These are phyloP conservation scores for Trypanosoma cruzi DNA, from an alignment of 208 protist species.

Conservation along the genomic window DNA sequence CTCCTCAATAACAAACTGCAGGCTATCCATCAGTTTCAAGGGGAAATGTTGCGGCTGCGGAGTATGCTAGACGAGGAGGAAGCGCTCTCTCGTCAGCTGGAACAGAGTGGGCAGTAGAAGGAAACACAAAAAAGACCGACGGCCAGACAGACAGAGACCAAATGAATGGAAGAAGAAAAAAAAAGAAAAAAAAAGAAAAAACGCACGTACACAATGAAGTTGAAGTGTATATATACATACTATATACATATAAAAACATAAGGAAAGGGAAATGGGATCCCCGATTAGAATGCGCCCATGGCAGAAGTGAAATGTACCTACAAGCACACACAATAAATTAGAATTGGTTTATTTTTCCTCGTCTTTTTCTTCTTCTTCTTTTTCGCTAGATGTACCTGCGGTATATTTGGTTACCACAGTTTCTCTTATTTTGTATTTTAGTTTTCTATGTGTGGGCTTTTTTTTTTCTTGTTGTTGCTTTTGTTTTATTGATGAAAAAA, in stretches of 20 bases:
- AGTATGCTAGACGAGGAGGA: conserved; percentile 27
- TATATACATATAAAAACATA: conserved; percentile 3
- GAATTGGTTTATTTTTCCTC: neutral
- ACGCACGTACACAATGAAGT: neutral
- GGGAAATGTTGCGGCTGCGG: conserved; percentile 19
- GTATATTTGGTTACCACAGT: conserved; percentile 1
- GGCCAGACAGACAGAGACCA: neutral
- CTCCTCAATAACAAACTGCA: conserved; percentile 21
- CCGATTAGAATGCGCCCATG: conserved; percentile 7
- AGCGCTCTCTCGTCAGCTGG: conserved; percentile 19
- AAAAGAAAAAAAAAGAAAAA: conserved; percentile 8
- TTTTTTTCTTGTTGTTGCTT: neutral
- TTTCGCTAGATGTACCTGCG: conserved; percentile 4
- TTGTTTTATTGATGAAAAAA: neutral
- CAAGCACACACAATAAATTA: neutral
- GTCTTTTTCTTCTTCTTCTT: neutral
- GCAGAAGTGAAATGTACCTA: neutral
- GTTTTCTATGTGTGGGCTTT: neutral
- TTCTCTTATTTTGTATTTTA: conserved; percentile 6
- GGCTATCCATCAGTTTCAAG: conserved; percentile 32
- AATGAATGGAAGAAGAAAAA: neutral
- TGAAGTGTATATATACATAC: conserved; percentile 10
- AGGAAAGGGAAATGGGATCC: neutral
- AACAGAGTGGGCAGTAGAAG: conserved; percentile 20
- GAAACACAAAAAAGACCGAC: neutral